These are phyloP conservation scores for Silene conica DNA, from an alignment of 148 eudicot species.

Conservation along the genomic window DNA sequence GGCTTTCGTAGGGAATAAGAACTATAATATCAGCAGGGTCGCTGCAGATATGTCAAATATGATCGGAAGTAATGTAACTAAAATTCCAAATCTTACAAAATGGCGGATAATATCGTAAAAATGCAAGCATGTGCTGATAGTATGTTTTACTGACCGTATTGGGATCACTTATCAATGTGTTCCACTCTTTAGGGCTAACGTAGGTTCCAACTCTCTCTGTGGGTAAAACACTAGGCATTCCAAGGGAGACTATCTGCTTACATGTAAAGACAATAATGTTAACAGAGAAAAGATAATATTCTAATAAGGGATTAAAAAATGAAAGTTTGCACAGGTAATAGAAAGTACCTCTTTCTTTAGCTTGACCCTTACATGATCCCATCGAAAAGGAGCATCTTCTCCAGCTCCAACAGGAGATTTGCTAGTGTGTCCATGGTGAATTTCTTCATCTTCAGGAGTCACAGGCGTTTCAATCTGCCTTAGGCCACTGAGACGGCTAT, in stretches of 20 bases:
- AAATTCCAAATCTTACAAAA: no score
- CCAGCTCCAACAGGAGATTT: conserved; percentile 98
- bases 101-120: no score
- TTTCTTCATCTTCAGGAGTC: conserved; percentile 96
- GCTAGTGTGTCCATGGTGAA: conserved; percentile 92
- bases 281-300: not conserved
- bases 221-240: conserved; percentile 89
- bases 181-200: conserved; percentile 85
- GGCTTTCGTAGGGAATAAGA: not conserved
- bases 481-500: conserved; percentile 68
- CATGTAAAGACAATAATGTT: conserved; percentile 3
- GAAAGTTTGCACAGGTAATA: conserved; percentile 12
- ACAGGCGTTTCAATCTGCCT: conserved; percentile 84
- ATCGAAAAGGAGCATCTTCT: conserved; percentile 94
- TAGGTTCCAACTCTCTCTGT: conserved; percentile 85
- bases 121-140: conserved; percentile 1
- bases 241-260: conserved; percentile 85
- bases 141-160: conserved; percentile 54
- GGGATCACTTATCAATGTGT: conserved; percentile 69
- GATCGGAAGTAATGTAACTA: not conserved
- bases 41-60: not conserved
- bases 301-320: not conserved
- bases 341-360: conserved; percentile 83
- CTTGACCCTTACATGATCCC: conserved; percentile 99
- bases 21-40: not conserved